These are phyloP conservation scores for Aspergillus taichungensis DNA, from an alignment of 495 filamentous ascomycete genomes.

Conservation along the genomic window DNA sequence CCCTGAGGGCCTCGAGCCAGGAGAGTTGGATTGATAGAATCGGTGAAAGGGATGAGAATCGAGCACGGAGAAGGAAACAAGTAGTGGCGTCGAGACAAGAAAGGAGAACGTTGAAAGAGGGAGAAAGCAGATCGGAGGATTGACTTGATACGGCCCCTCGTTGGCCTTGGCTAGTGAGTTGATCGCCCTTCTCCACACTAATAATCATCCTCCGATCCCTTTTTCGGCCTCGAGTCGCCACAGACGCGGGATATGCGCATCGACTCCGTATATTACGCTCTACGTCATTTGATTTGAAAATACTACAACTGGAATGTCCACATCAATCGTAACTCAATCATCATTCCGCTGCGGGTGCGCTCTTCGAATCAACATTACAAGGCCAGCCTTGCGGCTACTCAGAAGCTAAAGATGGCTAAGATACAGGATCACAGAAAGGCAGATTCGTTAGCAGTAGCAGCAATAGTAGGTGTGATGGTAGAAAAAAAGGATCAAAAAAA, in stretches of 20 bases:
- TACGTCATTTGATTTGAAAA: too few species aligned
- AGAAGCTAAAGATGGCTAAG: constrained; percentile 40
- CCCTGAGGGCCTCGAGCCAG: background rate
- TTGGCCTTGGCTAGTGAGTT: background rate
- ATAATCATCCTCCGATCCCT: too few species aligned
- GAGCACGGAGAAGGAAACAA: background rate
- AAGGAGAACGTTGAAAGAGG: background rate
- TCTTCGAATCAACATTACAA: constrained; percentile 10
- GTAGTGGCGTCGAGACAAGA: background rate
- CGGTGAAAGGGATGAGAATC: too few species aligned
- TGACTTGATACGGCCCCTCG: background rate
- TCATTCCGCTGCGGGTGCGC: too few species aligned
- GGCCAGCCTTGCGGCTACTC: constrained; percentile 26
- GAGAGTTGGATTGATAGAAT: background rate
- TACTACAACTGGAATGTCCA: too few species aligned
- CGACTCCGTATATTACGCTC: too few species aligned
- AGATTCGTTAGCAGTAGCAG: constrained; percentile 31
- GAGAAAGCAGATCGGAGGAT: background rate
- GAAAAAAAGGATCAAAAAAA: background rate
- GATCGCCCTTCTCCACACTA: too few species aligned
- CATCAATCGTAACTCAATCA: too few species aligned
- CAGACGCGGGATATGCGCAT: too few species aligned
- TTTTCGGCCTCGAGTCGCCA: too few species aligned
- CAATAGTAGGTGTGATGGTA: background rate
- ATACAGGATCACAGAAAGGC: constrained; percentile 38